Conservation (phyloP, 805 yeast genomes). For the Nakazawaea siamensis region DNA sequence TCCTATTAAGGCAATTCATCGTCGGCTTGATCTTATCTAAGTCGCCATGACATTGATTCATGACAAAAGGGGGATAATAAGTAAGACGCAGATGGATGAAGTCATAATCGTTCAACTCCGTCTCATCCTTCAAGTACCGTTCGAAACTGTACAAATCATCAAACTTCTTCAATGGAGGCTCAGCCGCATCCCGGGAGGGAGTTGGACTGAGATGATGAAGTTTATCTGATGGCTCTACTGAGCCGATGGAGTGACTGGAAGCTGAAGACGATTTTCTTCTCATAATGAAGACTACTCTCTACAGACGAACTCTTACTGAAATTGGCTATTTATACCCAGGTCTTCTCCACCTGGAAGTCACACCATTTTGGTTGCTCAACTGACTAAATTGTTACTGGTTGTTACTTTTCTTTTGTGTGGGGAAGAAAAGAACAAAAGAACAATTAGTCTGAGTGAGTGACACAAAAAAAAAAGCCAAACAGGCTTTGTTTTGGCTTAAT, state of each 20-base stretch:
- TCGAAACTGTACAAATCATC: constrained; percentile 59
- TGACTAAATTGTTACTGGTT: too few species aligned
- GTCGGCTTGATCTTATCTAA: constrained; percentile 67
- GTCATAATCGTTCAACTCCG: constrained; percentile 70
- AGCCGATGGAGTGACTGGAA: neutral
- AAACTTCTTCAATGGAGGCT: constrained; percentile 29
- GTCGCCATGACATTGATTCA: constrained; percentile 58
- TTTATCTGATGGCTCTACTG: constrained; percentile 2
- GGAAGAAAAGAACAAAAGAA: too few species aligned
- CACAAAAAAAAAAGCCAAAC: too few species aligned
- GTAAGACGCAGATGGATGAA: constrained; percentile 57
- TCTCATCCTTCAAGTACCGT: constrained; percentile 57
- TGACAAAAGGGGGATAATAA: constrained; percentile 68
- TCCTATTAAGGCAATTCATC: constrained; percentile 61
- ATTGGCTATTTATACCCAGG: too few species aligned
- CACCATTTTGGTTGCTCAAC: too few species aligned
- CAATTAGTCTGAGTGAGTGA: too few species aligned
- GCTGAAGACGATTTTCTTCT: constrained; percentile 5
- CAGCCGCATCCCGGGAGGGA: neutral
- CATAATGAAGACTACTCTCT: too few species aligned
- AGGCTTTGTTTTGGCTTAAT: too few species aligned
- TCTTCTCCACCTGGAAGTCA: too few species aligned
- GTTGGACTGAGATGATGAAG: neutral
- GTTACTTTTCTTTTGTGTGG: too few species aligned
- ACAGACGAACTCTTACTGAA: too few species aligned